These are phyloP conservation scores for Camelina neglecta DNA, from an alignment of 345 rosid genomes.

Conservation along the genomic window DNA sequence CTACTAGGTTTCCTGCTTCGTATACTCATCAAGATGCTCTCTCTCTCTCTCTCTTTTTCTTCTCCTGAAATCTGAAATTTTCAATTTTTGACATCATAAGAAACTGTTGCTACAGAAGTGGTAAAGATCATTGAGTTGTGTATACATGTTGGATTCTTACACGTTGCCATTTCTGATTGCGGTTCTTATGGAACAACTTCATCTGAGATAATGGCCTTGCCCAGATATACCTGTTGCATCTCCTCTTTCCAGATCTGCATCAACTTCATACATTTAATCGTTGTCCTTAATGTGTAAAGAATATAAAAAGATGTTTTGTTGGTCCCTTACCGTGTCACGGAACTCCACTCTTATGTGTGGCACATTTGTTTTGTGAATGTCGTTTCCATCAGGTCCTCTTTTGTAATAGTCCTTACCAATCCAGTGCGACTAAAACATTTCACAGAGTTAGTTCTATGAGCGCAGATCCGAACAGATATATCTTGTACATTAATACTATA, in stretches of 20 bases:
- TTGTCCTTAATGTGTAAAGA: neutral
- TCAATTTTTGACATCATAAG: neutral
- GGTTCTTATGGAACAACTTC: conserved; percentile 58
- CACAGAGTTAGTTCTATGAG: conserved; percentile 2
- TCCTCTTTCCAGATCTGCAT: conserved; percentile 94
- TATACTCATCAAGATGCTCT: conserved; percentile 9
- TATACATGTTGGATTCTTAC: conserved; percentile 24
- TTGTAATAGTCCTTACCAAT: conserved; percentile 89
- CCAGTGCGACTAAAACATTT: conserved; percentile 85
- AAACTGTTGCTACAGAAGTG: neutral
- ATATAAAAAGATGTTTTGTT: neutral
- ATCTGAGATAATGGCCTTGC: conserved; percentile 58
- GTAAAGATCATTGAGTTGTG: neutral
- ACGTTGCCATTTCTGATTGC: conserved; percentile 3
- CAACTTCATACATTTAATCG: neutral
- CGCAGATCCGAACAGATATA: neutral
- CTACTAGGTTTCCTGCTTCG: conserved; percentile 16
- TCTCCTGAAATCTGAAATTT: neutral
- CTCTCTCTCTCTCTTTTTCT: neutral
- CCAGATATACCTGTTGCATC: conserved; percentile 82
- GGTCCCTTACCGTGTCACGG: conserved; percentile 68
- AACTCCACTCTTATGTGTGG: conserved; percentile 97
- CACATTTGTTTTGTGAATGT: conserved; percentile 89
- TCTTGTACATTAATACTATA: neutral
- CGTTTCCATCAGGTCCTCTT: conserved; percentile 95